Evolutionary conservation across 1,284 basidiomycete genomes (phyloP).

Genomic region (Puccinia coronata): DNA sequence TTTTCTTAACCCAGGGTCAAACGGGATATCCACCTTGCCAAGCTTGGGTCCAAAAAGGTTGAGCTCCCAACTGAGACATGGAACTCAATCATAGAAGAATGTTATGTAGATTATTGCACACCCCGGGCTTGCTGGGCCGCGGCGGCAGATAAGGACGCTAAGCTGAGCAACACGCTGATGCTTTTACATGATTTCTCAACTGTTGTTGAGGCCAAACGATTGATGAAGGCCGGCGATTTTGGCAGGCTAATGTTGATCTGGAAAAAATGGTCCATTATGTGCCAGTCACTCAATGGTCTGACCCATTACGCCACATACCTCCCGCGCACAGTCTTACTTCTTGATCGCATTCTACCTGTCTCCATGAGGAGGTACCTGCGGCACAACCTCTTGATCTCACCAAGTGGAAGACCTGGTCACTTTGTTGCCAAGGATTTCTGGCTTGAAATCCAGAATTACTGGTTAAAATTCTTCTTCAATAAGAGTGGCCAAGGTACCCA

Average conservation of each 20-base stretch:
- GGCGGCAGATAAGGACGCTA: neutral
- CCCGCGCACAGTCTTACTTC: neutral
- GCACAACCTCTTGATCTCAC: constrained; percentile 21
- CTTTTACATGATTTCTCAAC: constrained; percentile 15
- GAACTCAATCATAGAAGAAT: neutral
- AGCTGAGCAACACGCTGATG: constrained; percentile 1
- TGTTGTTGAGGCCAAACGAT: constrained; percentile 15
- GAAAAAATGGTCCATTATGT: constrained; percentile 26
- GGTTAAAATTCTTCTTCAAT: too few relatives aligned
- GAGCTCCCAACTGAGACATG: neutral
- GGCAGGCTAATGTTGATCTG: constrained; percentile 16
- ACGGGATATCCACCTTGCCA: neutral
- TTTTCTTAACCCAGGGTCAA: neutral
- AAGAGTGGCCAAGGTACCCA: neutral
- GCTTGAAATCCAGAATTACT: too few relatives aligned
- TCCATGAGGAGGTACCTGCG: neutral
- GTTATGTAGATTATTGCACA: constrained; percentile 1
- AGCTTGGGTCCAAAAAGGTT: neutral
- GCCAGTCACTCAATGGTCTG: neutral
- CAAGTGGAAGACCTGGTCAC: neutral
- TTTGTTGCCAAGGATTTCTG: constrained; percentile 37
- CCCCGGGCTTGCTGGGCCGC: neutral
- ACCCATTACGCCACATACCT: constrained; percentile 16
- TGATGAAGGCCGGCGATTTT: constrained; percentile 22
- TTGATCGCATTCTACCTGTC: neutral